Base-by-base conservation (phyloP, 2,329 filamentous ascomycete genomes). In the Aureobasidium sp. region DNA sequence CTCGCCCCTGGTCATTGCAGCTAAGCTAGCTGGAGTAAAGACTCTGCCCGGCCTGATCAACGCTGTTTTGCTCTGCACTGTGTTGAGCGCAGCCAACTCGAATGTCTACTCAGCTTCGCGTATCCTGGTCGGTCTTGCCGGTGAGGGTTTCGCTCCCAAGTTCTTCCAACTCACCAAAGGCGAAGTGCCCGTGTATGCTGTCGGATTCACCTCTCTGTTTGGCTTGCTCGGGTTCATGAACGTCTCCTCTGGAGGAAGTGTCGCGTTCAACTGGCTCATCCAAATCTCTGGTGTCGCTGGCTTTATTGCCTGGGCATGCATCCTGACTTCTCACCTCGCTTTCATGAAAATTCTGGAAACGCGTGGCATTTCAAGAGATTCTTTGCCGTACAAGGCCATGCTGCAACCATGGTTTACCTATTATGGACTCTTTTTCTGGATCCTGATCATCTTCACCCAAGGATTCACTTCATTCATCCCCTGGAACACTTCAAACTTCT, bases 201-300 rank as follows among this genome's bases (percentile, higher is more conserved):
- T 76, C n/a, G 61, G 67, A 0, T 63, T 72, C 53, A 75, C 74
- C 1, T 64, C 67, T 5, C 66, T 68, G 1, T 75, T 93, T 61
- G 79, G 84, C 1, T 73, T 89, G 7, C 71, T 94, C 10, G 80
- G 83, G 2, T 93, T 90, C 68, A 71, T 90, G 48, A 84, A 90
- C 66, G 76, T 91, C n/a, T 84, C 80, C 4, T 77, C 80, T 57
- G 75, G 75, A 55, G 77, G 82, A 0, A 78, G 84, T 5, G 79
- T 83, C 29, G 87, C 90, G 1, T 71, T 90, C 58, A 75, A 76
- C 44, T 90, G 85, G 85, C 81, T 90, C 58, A 78, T 87, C 32
- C 84, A 79, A 56, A 70, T 88, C 63, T 74, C 66, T 19, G 63
- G 64, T 17, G 68, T 72, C 5, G 68, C 69, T 8, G 67, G 68